phyloP scores from a whole-genome alignment of 192 early-diverging fungal genomes.

The Rhizophagus prolifer region DNA sequence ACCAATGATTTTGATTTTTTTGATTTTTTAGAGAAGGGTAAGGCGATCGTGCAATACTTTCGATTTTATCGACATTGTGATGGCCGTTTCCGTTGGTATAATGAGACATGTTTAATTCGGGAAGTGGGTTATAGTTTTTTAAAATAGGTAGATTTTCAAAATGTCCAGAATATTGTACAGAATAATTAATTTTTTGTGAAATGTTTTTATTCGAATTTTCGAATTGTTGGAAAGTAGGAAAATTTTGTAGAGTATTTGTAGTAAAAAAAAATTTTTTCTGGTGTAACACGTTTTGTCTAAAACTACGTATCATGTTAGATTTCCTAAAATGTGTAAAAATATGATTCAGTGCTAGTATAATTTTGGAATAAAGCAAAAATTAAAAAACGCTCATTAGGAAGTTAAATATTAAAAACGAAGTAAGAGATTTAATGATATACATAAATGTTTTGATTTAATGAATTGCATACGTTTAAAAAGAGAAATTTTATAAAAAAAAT shows the following conservation, averaged over 20 bases:
- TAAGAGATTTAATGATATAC: neutral
- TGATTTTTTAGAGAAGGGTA: conserved; percentile 49
- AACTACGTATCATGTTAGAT: too few species aligned
- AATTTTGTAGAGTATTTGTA: neutral
- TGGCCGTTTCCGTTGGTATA: neutral
- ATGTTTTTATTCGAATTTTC: neutral
- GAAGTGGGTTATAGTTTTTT: neutral
- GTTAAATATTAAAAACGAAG: too few species aligned
- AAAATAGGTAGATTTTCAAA: neutral
- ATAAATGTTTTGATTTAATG: neutral
- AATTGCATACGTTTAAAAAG: neutral
- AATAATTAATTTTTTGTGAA: neutral
- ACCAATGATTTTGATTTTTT: conserved; percentile 59
- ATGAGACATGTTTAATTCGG: neutral
- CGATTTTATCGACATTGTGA: neutral
- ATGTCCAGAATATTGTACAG: too few species aligned
- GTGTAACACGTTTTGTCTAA: neutral
- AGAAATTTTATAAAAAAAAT: neutral
- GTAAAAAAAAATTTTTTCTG: neutral
- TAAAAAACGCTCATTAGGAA: too few species aligned
- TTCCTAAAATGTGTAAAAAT: too few species aligned
- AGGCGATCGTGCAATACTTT: conserved; percentile 1
- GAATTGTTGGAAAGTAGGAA: neutral
- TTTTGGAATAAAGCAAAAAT: neutral
- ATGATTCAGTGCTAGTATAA: too few species aligned